Evolutionary conservation across 169 alveolate genomes (phyloP).

Genomic region (Cryptosporidium baileyi): DNA sequence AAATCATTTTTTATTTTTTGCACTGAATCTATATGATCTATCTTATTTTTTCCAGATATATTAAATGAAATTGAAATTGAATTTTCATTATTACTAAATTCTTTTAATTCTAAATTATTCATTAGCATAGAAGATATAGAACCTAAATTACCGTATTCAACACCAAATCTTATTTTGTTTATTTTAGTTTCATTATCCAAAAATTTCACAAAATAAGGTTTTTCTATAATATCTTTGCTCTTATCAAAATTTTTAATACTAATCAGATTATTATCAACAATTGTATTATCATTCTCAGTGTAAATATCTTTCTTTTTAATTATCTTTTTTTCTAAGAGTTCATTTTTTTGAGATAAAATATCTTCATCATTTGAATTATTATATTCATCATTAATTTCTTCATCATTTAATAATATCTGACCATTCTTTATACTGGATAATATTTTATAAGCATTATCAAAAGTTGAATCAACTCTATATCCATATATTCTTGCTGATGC

Average conservation of each 20-base stretch:
- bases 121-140: conserved; percentile 46
- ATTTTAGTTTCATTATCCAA: conserved; percentile 19
- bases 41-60: background rate
- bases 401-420: background rate
- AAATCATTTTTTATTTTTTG: too few species aligned
- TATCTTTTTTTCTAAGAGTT: background rate
- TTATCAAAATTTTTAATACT: conserved; percentile 30
- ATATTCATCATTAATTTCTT: background rate
- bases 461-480: conserved; percentile 61
- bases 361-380: background rate
- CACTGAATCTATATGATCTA: too few species aligned
- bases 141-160: conserved; percentile 13
- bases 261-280: conserved; percentile 5
- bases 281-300: background rate
- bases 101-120: conserved; percentile 24
- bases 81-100: background rate
- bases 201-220: conserved; percentile 15
- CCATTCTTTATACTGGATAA: conserved; percentile 55
- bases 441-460: conserved; percentile 53
- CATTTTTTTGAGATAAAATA: background rate
- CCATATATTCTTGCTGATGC: conserved; percentile 70
- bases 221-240: conserved; percentile 2
- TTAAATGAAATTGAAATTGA: background rate
- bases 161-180: conserved; percentile 3
- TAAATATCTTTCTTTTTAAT: background rate